Base-by-base conservation (phyloP, 768 basidiomycete species). In the Lyophyllum shimeji region DNA sequence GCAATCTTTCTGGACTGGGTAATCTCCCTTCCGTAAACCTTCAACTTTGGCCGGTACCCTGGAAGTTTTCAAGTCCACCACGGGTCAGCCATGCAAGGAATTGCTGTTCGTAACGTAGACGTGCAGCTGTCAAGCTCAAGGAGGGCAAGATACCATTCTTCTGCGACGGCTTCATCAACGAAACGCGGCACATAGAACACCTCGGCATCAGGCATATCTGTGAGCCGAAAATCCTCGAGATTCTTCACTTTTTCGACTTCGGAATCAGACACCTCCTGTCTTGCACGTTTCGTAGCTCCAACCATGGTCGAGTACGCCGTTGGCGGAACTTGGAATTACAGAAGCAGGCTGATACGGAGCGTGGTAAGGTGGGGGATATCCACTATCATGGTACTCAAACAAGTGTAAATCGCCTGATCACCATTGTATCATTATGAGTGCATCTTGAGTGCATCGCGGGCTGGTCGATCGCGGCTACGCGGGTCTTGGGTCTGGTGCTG, bases 1-100 rank as follows among this genome's bases (percentile, higher is more conserved):
- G 70, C 67, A 24, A 71, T 69, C 57, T 71, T 71, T 43, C 70
- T 55, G 15, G 70, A 71, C 34, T 71, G 70, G 1, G 46, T 57
- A 7, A 65, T 55, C 31, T 66, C 66, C 17, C 59, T 61, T 11
- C 70, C 70, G 42, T 59, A 71, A 18, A 71, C 43, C 50, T 69
- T 71, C 43, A 69, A 51, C 43, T 55, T 69, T 2, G 70, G 70
- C 51, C 63, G 62, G 55, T 71, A 69, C 70, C 69, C 69, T 70
- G 21, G 13, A n/a, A 60, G n/a, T n/a, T n/a, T n/a, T n/a, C n/a
- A n/a, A n/a, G n/a, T n/a, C n/a, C n/a, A n/a, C n/a, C n/a, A 20
- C 24, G 25, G 23, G 49, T 42, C 17, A 39, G 49, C 23, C 43
- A 44, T n/a, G 51, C 51, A 20, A 11, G 27, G 1, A n/a, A 46